Base-by-base conservation (phyloP, 2,329 filamentous ascomycete genomes). In the Calycina herbarum region DNA sequence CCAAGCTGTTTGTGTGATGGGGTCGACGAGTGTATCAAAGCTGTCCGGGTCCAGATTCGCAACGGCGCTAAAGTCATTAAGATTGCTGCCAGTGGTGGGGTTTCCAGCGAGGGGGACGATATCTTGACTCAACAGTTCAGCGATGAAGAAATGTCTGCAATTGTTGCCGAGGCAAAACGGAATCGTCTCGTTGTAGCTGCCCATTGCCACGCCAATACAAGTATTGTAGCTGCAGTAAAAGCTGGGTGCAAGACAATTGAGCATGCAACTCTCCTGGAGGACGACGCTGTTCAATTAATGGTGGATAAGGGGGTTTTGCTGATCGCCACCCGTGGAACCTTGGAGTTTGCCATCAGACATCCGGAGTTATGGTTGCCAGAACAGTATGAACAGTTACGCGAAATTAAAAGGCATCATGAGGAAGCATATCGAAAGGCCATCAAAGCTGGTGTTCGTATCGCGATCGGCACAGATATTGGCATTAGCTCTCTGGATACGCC, bases 61-160 rank as follows among this genome's bases (percentile, higher is more conserved):
- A 75, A 79, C 1, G 82, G 82, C 1, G 82, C 82, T 3, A 77
- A 77, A 56, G 76, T 81, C 57, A 83, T 84, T 76, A 84, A 84
- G 68, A 74, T 81, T 40, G 79, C 75, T 66, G 78, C 77, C 5
- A 79, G 75, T 17, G 80, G 81, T 20, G 81, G 81, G 15, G 57
- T 56, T 27, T 40, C 57, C 5, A 58, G 35, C 15, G 29, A 45
- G 27, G 29, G 51, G 10, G 81, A 83, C 65, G 75, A 81, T 66
- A 80, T 80, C 0, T 72, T 78, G 66, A 75, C 79, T 65, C 75
- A 75, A 15, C 79, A 83, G 63, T 82, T 82, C 73, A 80, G 78
- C 3, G 75, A 77, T 57, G 78, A 75, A 48, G 81, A 83, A 70
- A 73, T 83, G 17, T 72, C 75, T 65, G 76, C 75, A 6, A 80